Evolutionary conservation across 106 monocot genomes (phyloP), one percentile per base, ranked within the genome.

Genomic region (Xerophyta viscosa): DNA sequence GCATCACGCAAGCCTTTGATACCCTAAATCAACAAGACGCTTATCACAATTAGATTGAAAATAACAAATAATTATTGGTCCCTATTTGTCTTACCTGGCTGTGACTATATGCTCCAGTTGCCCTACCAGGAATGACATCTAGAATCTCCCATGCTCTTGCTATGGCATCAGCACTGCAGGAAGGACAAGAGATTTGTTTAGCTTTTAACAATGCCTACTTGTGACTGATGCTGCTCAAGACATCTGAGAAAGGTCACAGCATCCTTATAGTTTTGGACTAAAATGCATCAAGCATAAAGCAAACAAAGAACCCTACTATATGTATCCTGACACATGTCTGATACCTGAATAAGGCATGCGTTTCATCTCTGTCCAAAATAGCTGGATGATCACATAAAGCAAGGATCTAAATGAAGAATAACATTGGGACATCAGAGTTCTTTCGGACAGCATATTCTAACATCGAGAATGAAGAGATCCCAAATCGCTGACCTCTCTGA

Each of bases 101-200:
- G 47, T 94, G 93, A 61, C 93, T 94, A 39, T 94, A 94, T 64
- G 93, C 93, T 39, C 93, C 93, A 19, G 88, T 88, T 11, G 93
- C 93, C 37, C 78, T 66, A 27, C 84, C 88, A 52, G 93, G 93
- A 67, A 94, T 94, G 49, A 60, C 28, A 33, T 78, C 75, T 20
- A 94, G 46, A 59, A 88, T 76, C 61, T 84, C 43, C 66, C 69
- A 69, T 47, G 93, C 84, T 73, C 88, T 80, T 26, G 66, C 67
- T 55, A 94, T 84, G 20, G 93, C 61, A 84, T 94, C 93, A 11
- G 84, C 37, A 30, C 93, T 92, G 62, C 58, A 69, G 54, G 2
- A 60, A 45, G 20, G 46, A 11, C 14, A 52, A 46, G 44, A 56
- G 11, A 20, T 23, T 20, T 8, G 52, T 17, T 17, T n/a, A n/a